Conservation (phyloP, 805 yeast species). For the Saccharomycopsis sp. region DNA sequence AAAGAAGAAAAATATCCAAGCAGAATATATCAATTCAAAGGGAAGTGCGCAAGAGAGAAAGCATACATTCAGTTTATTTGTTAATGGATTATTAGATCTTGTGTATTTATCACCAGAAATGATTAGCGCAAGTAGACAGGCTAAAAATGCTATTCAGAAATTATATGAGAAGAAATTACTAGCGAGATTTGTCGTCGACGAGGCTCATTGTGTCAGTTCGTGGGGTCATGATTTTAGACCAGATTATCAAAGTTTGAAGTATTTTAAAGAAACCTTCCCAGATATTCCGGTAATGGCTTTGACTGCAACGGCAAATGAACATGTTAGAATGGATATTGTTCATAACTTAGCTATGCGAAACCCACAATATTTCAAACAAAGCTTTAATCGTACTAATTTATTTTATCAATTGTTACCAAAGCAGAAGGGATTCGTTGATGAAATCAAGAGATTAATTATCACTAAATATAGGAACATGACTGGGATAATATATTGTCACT, state of each 20-base stretch:
- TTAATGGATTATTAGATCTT: constrained; percentile 61
- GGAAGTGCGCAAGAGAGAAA: constrained; percentile 57
- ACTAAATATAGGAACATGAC: constrained; percentile 48
- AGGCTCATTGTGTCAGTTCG: constrained; percentile 95
- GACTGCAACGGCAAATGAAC: constrained; percentile 94
- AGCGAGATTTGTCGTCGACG: constrained; percentile 90
- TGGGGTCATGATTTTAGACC: constrained; percentile 99
- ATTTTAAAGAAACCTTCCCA: constrained; percentile 68
- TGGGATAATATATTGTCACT: constrained; percentile 92
- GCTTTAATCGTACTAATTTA: constrained; percentile 85
- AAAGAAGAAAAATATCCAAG: constrained; percentile 56
- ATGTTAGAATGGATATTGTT: constrained; percentile 78
- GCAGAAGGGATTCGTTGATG: constrained; percentile 44
- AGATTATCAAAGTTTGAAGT: constrained; percentile 76
- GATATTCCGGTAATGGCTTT: constrained; percentile 88
- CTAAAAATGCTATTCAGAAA: constrained; percentile 53
- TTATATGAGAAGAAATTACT: constrained; percentile 50
- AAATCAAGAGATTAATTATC: constrained; percentile 51
- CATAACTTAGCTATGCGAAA: constrained; percentile 60
- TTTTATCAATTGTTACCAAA: constrained; percentile 73
- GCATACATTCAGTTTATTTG: constrained; percentile 53
- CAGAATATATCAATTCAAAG: constrained; percentile 84
- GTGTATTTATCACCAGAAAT: constrained; percentile 93
- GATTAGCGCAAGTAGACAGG: constrained; percentile 68
- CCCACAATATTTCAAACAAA: constrained; percentile 71